These are phyloP conservation scores for Pseudozyma tsukubaensis DNA, from an alignment of 1,284 basidiomycete genomes.

Conservation along the genomic window DNA sequence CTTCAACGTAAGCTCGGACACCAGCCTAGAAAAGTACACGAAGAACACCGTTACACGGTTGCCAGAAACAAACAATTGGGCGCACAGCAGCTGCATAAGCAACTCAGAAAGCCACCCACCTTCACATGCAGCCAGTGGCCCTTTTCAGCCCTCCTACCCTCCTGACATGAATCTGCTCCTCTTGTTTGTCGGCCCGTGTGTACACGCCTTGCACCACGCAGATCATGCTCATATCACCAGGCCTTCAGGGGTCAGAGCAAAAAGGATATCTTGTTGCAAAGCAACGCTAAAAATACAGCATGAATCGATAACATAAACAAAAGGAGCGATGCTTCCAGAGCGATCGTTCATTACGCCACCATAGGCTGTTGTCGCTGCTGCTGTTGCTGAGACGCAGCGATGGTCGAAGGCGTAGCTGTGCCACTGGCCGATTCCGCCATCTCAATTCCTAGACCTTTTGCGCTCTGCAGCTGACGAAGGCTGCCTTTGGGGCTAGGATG, in stretches of 20 bases:
- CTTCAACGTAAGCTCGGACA: too few relatives aligned
- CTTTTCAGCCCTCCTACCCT: too few relatives aligned
- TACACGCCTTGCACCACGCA: neutral
- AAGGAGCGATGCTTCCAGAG: too few relatives aligned
- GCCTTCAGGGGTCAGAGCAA: neutral
- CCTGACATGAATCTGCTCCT: too few relatives aligned
- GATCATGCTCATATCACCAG: neutral
- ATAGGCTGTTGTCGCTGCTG: conserved; percentile 6
- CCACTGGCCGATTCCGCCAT: conserved; percentile 14
- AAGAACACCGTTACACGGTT: too few relatives aligned
- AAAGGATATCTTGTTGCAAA: neutral
- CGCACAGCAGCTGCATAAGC: too few relatives aligned
- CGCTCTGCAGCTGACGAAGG: neutral
- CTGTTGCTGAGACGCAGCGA: neutral
- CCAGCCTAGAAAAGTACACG: too few relatives aligned
- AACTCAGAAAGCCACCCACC: too few relatives aligned
- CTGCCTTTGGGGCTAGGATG: conserved; percentile 14
- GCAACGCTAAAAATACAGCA: neutral
- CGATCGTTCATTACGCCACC: conserved; percentile 5
- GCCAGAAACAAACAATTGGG: too few relatives aligned
- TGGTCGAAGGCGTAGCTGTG: conserved; percentile 3
- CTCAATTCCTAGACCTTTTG: conserved; percentile 17
- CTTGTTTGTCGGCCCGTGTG: neutral
- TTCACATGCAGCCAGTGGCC: too few relatives aligned
- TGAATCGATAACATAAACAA: neutral